These are phyloP conservation scores for Chenopodium quinoa DNA, from an alignment of 148 eudicot species.

Conservation along the genomic window DNA sequence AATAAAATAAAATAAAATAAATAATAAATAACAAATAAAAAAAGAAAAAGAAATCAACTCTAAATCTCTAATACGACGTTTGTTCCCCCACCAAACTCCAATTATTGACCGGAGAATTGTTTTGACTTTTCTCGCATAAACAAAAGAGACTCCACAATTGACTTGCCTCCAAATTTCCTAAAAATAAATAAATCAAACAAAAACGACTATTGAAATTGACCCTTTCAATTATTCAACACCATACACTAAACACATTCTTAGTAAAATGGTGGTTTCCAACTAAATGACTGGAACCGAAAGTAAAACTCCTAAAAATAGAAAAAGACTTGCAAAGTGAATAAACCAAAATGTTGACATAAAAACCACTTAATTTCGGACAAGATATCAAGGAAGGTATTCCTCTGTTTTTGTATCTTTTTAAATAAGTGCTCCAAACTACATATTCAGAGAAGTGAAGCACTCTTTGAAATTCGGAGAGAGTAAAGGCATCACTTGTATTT, in stretches of 20 bases:
- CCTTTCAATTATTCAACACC: neutral
- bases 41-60: too few relatives aligned
- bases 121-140: neutral
- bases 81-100: neutral
- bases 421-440: too few relatives aligned
- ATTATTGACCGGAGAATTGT: constrained; percentile 1
- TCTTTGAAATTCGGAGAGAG: too few relatives aligned
- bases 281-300: neutral
- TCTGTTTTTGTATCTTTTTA: too few relatives aligned
- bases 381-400: neutral
- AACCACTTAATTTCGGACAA: neutral
- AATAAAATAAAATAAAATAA: too few relatives aligned
- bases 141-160: neutral
- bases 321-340: neutral
- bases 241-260: neutral
- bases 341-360: neutral
- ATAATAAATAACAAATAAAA: too few relatives aligned
- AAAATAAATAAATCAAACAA: neutral
- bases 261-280: neutral
- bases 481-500: too few relatives aligned
- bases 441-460: too few relatives aligned
- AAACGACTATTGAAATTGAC: neutral
- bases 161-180: neutral
- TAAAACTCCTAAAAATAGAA: neutral
- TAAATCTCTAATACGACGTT: neutral